Evolutionary conservation across 2,329 filamentous ascomycete genomes (phyloP).

Genomic region (Diplodia seriata): DNA sequence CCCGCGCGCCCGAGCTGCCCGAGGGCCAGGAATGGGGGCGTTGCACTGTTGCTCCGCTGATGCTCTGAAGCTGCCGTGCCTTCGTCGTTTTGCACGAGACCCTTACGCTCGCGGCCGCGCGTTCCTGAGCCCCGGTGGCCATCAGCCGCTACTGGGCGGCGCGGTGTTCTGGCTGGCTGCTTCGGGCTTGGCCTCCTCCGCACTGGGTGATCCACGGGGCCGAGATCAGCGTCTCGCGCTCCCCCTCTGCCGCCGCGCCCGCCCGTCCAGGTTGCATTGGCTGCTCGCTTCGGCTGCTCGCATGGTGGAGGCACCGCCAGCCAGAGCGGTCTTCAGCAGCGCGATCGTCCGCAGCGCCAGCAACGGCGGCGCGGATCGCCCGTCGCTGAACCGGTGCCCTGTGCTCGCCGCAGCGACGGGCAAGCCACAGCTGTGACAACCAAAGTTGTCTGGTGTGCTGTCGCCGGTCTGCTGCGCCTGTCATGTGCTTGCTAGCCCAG

Average conservation of each 20-base stretch:
- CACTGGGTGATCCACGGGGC: conserved; percentile 29
- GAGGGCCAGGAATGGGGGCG: conserved; percentile 17
- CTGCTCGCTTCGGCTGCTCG: conserved; percentile 17
- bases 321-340: not conserved
- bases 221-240: conserved; percentile 24
- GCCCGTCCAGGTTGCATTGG: conserved; percentile 11
- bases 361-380: conserved; percentile 25
- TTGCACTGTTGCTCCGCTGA: not conserved
- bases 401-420: not conserved
- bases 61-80: not conserved
- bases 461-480: conserved; percentile 27
- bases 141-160: conserved; percentile 12
- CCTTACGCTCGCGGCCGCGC: conserved; percentile 28
- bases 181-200: conserved; percentile 30
- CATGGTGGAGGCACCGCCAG: conserved; percentile 9
- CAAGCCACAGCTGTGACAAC: no score
- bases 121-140: conserved; percentile 22
- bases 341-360: conserved; percentile 12
- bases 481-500: conserved; percentile 24
- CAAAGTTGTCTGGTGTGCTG: no score
- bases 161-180: conserved; percentile 23
- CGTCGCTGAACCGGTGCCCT: conserved; percentile 24
- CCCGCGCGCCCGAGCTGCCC: conserved; percentile 11
- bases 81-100: conserved; percentile 21
- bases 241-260: conserved; percentile 9